phyloP scores from a whole-genome alignment of 2,329 filamentous ascomycete species.

The Knoxdaviesia proteae region DNA sequence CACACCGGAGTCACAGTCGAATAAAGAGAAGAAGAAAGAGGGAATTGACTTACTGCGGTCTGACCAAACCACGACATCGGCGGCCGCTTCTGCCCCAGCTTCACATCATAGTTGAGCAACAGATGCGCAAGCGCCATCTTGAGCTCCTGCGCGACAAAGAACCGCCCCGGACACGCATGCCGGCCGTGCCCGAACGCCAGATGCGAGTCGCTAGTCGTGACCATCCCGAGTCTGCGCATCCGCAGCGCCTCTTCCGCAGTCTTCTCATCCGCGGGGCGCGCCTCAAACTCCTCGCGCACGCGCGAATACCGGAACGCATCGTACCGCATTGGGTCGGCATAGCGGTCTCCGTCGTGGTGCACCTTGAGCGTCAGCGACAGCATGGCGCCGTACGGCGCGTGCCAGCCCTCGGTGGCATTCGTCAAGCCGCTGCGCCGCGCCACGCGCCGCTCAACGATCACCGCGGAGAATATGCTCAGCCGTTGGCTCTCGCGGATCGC shows the following conservation, averaged over 20 bases:
- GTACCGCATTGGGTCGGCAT: slow-evolving; percentile 19
- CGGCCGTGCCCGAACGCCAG: slow-evolving; percentile 35
- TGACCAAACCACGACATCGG: slow-evolving; percentile 21
- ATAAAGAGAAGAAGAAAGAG: slow-evolving; percentile 2
- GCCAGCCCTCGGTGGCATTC: slow-evolving; percentile 17
- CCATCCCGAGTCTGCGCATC: slow-evolving; percentile 23
- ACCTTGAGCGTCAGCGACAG: slow-evolving; percentile 22
- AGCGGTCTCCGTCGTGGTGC: slow-evolving; percentile 25
- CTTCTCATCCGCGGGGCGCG: slow-evolving; percentile 9
- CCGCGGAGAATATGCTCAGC: slow-evolving; percentile 23
- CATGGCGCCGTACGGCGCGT: slow-evolving; percentile 20
- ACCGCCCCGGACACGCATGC: slow-evolving; percentile 33
- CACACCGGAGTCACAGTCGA: not conserved
- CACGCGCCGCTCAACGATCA: slow-evolving; percentile 24
- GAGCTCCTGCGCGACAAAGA: slow-evolving; percentile 33
- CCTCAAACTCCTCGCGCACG: slow-evolving; percentile 17
- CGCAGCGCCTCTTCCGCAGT: slow-evolving; percentile 12
- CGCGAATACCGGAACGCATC: slow-evolving; percentile 28
- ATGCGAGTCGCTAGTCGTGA: slow-evolving; percentile 28
- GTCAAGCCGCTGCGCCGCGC: slow-evolving; percentile 15
- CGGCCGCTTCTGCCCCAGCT: slow-evolving; percentile 17
- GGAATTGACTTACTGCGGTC: slow-evolving; percentile 14
- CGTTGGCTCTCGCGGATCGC: slow-evolving; percentile 32
- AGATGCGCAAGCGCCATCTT: slow-evolving; percentile 32
- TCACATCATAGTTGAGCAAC: slow-evolving; percentile 30